These are phyloP conservation scores for Pelargonium myrrhifolium DNA, from an alignment of 441 rosid genomes.

Conservation along the genomic window DNA sequence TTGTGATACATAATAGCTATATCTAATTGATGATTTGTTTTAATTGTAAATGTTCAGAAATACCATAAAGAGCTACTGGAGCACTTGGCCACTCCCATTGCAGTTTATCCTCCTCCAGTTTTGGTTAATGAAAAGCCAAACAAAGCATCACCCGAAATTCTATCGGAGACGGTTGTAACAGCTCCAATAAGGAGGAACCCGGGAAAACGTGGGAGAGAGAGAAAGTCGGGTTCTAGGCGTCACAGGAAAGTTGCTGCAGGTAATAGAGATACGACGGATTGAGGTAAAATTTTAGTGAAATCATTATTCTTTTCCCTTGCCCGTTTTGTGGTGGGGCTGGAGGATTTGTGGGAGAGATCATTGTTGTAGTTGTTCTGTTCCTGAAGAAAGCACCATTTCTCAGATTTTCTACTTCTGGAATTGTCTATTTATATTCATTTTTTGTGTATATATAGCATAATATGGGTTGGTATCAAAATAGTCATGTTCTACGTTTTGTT, in stretches of 20 bases:
- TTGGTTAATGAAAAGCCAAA: constrained; percentile 31
- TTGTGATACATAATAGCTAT: not conserved
- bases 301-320: constrained; percentile 30
- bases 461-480: constrained; percentile 26
- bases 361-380: constrained; percentile 17
- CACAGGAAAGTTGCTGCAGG: constrained; percentile 58
- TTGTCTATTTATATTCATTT: constrained; percentile 21
- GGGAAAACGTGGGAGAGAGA: constrained; percentile 44
- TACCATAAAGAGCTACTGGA: constrained; percentile 62
- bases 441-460: constrained; percentile 33
- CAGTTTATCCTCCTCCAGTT: constrained; percentile 31
- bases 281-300: constrained; percentile 27
- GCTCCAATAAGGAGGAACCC: constrained; percentile 27
- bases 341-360: constrained; percentile 20
- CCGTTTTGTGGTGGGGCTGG: constrained; percentile 23
- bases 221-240: constrained; percentile 56
- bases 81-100: constrained; percentile 33
- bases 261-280: constrained; percentile 33
- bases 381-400: constrained; percentile 17
- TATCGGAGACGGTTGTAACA: constrained; percentile 21
- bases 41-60: constrained; percentile 38
- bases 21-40: not conserved
- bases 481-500: too few relatives aligned
- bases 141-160: constrained; percentile 29
- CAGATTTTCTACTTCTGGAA: constrained; percentile 11